Percentiles rank a stretch among this genome's conserved stretches.
These are phyloP conservation scores for Aureobasidium sp. DNA, from an alignment of 2,329 filamentous ascomycete genomes.

Conservation along the genomic window DNA sequence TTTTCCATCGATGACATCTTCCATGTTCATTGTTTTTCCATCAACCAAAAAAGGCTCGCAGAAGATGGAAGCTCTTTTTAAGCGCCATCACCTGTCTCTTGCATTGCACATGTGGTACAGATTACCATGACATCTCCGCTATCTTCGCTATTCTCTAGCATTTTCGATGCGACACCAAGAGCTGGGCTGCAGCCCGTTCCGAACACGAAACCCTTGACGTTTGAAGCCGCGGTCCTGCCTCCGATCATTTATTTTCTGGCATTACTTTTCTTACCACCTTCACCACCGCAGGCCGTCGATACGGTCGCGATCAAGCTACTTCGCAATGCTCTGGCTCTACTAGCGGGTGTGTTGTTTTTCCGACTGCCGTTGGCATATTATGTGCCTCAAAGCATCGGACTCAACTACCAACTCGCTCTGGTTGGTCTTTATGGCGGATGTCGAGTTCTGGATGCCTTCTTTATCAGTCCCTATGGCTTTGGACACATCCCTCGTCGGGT, in stretches of 20 bases:
- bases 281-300: conserved; percentile 32
- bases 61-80: conserved; percentile 8
- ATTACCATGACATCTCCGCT: conserved; percentile 6
- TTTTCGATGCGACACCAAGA: conserved; percentile 23
- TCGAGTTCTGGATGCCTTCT: conserved; percentile 39
- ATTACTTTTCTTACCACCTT: conserved; percentile 35
- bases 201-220: conserved; percentile 34
- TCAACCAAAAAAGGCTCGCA: background rate
- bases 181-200: conserved; percentile 37
- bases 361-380: conserved; percentile 37
- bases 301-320: conserved; percentile 26
- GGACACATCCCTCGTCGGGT: conserved; percentile 37
- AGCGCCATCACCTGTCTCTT: background rate
- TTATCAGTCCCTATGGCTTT: conserved; percentile 37
- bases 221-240: conserved; percentile 34
- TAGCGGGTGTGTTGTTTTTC: conserved; percentile 36
- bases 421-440: conserved; percentile 39
- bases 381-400: conserved; percentile 39
- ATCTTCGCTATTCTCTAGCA: background rate
- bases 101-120: conserved; percentile 3
- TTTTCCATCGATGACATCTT: conserved; percentile 16
- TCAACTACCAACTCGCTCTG: conserved; percentile 40
- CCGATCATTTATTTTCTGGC: conserved; percentile 39
- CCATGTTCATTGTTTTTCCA: conserved; percentile 7
- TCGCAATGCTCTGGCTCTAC: conserved; percentile 34